Evolutionary conservation across 73 alveolate species (phyloP).

Genomic region (Tetrahymena elliotti): DNA sequence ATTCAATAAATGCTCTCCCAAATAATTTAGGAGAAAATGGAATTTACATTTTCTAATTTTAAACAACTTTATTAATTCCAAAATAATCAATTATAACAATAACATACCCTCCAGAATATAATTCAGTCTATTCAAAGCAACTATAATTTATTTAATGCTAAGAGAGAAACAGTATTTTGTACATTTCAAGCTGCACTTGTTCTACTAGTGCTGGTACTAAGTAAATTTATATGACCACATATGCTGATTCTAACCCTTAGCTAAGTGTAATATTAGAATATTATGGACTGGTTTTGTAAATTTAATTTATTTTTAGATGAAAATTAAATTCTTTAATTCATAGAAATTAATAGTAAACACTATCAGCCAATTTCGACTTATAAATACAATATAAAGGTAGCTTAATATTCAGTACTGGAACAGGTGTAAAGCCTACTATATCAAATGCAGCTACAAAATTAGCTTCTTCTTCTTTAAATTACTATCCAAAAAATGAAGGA

Average conservation of each 20-base stretch:
- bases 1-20: not conserved
- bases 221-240: not conserved
- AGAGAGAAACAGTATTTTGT: not conserved
- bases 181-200: not conserved
- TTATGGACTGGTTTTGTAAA: constrained; percentile 6
- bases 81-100: not conserved
- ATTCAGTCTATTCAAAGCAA: not conserved
- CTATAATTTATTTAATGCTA: not conserved
- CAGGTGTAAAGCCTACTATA: not conserved
- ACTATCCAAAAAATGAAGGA: constrained; percentile 33
- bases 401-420: not conserved
- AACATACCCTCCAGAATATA: not conserved
- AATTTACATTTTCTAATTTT: not conserved
- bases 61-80: not conserved
- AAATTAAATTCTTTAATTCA: not conserved
- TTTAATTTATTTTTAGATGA: not conserved
- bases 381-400: constrained; percentile 5
- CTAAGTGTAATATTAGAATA: constrained; percentile 4
- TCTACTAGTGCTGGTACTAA: not conserved
- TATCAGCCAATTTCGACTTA: not conserved
- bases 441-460: not conserved
- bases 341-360: not conserved
- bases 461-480: not conserved
- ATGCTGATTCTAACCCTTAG: not conserved
- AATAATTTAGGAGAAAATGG: not conserved